Conservation (phyloP, 768 basidiomycete genomes). For the Trametes villosa region DNA sequence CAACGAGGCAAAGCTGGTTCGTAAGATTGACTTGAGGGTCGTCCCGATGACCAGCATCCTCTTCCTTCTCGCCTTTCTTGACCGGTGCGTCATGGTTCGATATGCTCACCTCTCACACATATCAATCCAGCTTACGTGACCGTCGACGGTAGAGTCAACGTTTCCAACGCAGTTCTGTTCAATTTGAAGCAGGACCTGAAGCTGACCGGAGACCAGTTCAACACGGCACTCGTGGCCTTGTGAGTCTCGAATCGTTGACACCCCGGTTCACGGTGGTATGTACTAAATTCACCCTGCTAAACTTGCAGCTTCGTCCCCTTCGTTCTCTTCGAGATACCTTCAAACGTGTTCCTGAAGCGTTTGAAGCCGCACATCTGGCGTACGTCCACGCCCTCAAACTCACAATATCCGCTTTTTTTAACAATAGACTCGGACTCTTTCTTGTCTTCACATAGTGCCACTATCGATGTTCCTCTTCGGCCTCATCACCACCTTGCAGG, state of each 20-base stretch:
- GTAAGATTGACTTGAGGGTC: constrained; percentile 41
- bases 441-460: constrained; percentile 32
- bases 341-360: too few relatives aligned
- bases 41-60: constrained; percentile 49
- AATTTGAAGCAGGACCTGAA: constrained; percentile 36
- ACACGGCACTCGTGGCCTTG: constrained; percentile 38
- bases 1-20: constrained; percentile 34
- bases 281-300: too few relatives aligned
- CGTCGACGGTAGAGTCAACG: constrained; percentile 31
- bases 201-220: constrained; percentile 33
- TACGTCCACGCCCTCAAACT: constrained; percentile 24
- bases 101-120: too few relatives aligned
- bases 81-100: constrained; percentile 35
- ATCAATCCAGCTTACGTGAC: background rate
- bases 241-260: too few relatives aligned
- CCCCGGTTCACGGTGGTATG: too few relatives aligned
- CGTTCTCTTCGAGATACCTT: too few relatives aligned
- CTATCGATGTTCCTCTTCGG: constrained; percentile 43
- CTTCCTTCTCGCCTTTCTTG: constrained; percentile 48
- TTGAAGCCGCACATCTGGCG: too few relatives aligned
- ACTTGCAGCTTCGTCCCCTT: constrained; percentile 38
- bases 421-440: too few relatives aligned
- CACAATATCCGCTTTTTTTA: background rate
- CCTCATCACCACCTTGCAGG: constrained; percentile 39
- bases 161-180: constrained; percentile 37